Evolutionary conservation across 192 early-diverging fungal genomes (phyloP), one percentile per base, ranked within the genome.

Genomic region (Entomortierella beljakovae): DNA sequence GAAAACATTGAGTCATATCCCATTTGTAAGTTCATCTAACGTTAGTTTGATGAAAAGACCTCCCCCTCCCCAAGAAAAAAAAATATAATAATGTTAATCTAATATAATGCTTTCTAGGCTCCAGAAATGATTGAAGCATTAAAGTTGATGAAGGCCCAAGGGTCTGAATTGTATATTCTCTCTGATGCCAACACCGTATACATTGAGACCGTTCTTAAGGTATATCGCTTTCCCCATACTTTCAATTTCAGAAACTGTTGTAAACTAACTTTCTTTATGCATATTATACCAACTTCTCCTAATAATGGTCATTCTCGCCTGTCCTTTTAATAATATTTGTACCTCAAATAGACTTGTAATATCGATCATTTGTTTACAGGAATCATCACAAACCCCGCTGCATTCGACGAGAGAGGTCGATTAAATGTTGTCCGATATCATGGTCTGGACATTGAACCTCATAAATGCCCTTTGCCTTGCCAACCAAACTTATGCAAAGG

Each of bases 401-500:
- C 71, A 18, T 77, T 85, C 42, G 84, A 87, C 46, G 61, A 75
- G 3, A 51, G 67, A 20, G 86, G 80, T 2, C 64, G 82, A 40
- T 64, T 90, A 16, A 60, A 77, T 28, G 65, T 92, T 32, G 52
- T 53, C 6, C 80, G 89, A 42, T 82, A 81, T 34, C 82, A 83
- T 15, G 57, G 65, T 0, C 46, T 70, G 3, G 70, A 77, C 11
- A 64, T 61, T 33, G 54, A 63, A 9, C 88, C 83, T 26, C 89
- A 89, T 61, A 38, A 57, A 35, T 90, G 89, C 63, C 61, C 66
- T 22, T 72, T 84, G 38, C 71, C 81, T 43, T 92, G 90, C 50
- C 68, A 85, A 16, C 62, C 77, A 8, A 92, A 92, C 58, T 80
- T 92, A 23, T 92, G 90, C 42, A 92, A 92, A 81, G 90, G 90